Evolutionary conservation across 305 asterid species (phyloP).

Genomic region (Rubia peregrina): DNA sequence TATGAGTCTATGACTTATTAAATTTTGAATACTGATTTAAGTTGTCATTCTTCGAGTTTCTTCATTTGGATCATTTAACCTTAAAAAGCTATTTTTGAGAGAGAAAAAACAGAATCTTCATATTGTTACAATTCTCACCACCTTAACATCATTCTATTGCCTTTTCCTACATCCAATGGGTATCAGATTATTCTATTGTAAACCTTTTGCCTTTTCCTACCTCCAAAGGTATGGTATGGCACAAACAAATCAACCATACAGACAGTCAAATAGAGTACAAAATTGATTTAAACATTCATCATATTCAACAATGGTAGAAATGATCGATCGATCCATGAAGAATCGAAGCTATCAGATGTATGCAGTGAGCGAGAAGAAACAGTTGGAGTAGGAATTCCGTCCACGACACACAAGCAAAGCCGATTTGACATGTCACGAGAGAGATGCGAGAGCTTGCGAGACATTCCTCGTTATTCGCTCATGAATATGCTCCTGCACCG

Average conservation of each 20-base stretch:
- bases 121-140: not conserved
- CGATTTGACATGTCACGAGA: conserved; percentile 2
- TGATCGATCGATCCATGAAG: not conserved
- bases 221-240: not conserved
- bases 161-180: not conserved
- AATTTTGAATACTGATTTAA: no score
- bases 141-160: not conserved
- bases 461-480: conserved; percentile 72
- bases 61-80: no score
- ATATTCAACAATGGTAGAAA: not conserved
- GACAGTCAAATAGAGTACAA: not conserved
- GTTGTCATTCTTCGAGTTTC: no score
- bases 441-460: conserved; percentile 45
- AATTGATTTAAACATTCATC: not conserved
- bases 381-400: not conserved
- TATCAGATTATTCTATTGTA: not conserved
- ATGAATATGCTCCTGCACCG: conserved; percentile 67
- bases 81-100: no score
- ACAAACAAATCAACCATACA: not conserved
- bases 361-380: not conserved
- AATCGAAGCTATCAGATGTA: not conserved
- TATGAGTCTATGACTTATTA: no score
- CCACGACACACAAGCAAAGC: not conserved
- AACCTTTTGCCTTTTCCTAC: not conserved
- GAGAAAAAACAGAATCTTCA: not conserved